Evolutionary conservation across 1,139 yeast species (phyloP).

Genomic region (Lodderomyces elongisporus): DNA sequence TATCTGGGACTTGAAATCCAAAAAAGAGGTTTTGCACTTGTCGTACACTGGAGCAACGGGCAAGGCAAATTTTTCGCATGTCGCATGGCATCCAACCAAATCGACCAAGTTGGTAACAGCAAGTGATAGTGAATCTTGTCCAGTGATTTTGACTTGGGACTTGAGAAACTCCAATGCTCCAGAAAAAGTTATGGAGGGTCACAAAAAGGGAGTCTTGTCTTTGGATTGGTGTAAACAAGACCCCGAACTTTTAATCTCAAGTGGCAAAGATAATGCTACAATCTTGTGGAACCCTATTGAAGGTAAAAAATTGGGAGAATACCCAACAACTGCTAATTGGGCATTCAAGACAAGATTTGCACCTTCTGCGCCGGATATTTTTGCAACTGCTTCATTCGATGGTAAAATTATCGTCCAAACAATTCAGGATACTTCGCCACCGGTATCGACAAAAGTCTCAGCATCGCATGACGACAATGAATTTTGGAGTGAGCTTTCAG

Average conservation of each 20-base stretch:
- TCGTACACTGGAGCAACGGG: conserved; percentile 53
- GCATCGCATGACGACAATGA: conserved; percentile 56
- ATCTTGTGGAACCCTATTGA: conserved; percentile 83
- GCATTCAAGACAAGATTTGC: conserved; percentile 85
- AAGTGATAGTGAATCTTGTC: conserved; percentile 73
- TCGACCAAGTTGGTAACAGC: conserved; percentile 87
- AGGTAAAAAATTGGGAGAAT: conserved; percentile 72
- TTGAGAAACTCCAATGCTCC: conserved; percentile 90
- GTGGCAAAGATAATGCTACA: conserved; percentile 89
- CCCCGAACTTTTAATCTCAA: conserved; percentile 68
- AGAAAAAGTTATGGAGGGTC: conserved; percentile 70
- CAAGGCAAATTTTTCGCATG: conserved; percentile 62
- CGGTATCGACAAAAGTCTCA: conserved; percentile 40
- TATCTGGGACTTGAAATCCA: conserved; percentile 88
- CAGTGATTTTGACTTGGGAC: conserved; percentile 89
- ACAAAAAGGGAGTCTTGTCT: conserved; percentile 81
- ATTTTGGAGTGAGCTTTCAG: conserved; percentile 79
- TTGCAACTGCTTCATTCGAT: conserved; percentile 92
- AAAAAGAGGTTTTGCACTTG: conserved; percentile 83
- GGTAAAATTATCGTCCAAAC: conserved; percentile 82
- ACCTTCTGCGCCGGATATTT: conserved; percentile 80
- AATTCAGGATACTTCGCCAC: conserved; percentile 74
- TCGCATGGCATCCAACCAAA: conserved; percentile 80
- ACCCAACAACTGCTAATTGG: conserved; percentile 93
- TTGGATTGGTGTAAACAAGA: conserved; percentile 93